Evolutionary conservation across 176 grass and related monocot genomes (phyloP).

Genomic region (Poa pratensis): DNA sequence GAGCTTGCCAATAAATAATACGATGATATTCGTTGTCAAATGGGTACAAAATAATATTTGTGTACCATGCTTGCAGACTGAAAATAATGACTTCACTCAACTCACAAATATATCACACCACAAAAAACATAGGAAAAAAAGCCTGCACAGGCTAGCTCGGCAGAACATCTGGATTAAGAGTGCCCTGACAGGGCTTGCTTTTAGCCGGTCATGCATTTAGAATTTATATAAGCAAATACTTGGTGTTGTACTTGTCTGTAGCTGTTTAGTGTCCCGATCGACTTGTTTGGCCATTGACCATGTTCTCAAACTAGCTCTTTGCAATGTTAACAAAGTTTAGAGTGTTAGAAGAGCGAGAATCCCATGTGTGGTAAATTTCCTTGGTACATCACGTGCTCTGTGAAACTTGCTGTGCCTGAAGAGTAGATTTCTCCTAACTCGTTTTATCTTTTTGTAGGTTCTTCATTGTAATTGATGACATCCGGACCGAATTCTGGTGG

Average conservation of each 20-base stretch:
- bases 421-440: not conserved
- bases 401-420: not conserved
- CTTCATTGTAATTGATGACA: constrained; percentile 12
- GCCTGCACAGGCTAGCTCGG: not conserved
- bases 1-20: not conserved
- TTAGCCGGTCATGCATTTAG: not conserved
- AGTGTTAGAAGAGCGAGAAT: not conserved
- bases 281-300: not conserved
- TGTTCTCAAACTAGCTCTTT: not conserved
- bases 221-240: not conserved
- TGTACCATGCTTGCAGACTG: not conserved
- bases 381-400: not conserved
- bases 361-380: not conserved
- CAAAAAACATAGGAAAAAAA: not conserved
- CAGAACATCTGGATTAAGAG: not conserved
- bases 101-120: not conserved
- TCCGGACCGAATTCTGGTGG: not conserved
- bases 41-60: not conserved
- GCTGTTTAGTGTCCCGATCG: not conserved
- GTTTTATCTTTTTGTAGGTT: not conserved
- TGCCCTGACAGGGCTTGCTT: not conserved
- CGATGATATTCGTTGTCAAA: not conserved
- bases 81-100: not conserved
- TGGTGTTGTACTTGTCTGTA: not conserved
- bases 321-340: not conserved